Base-by-base conservation (phyloP, 129 eudicot genomes). In the Dittrichia graveolens region DNA sequence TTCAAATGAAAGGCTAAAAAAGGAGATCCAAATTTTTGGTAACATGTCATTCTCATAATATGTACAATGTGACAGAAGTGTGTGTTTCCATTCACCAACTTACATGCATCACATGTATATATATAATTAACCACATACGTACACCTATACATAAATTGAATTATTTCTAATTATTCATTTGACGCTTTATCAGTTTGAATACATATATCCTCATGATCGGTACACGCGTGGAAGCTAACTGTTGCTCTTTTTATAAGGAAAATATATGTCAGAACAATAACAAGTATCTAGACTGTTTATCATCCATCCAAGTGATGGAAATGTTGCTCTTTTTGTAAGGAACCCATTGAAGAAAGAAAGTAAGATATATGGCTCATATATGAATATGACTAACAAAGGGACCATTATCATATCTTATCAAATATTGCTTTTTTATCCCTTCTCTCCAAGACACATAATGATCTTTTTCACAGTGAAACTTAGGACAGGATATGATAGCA, bases 1-100 rank as follows among this genome's bases (percentile, higher is more conserved):
- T 45, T 69, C 45, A 46, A 47, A 54, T 45, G 79, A 63, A 52
- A 77, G 73, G 71, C 67, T 69, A 78, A 54, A 65, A 80, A 41
- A 65, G 44, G 69, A 56, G 75, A 67, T 44, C 61, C 58, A 57
- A 0, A 48, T 15, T 74, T 60, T 69, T 68, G 84, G 84, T 79
- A 67, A 47, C 71, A 75, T 60, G 86, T 85, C 84, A 52, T 55
- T 79, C 61, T 76, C 59, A 60, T 60, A 62, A 61, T 52, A 80
- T 69, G 80, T 74, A 80, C 72, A 74, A 53, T 78, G 65, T 78
- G 77, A 78, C 73, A 53, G 61, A 63, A 66, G 37, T 46, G 43
- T 69, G 16, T 75, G 77, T 53, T 78, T 71, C 76, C 47, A 61
- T 71, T 64, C 77, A 71, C 82, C 77, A 78, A 78, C 82, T 71